Base-by-base conservation (phyloP, 140 eudicot genomes). In the Ambrosia hybrid region DNA sequence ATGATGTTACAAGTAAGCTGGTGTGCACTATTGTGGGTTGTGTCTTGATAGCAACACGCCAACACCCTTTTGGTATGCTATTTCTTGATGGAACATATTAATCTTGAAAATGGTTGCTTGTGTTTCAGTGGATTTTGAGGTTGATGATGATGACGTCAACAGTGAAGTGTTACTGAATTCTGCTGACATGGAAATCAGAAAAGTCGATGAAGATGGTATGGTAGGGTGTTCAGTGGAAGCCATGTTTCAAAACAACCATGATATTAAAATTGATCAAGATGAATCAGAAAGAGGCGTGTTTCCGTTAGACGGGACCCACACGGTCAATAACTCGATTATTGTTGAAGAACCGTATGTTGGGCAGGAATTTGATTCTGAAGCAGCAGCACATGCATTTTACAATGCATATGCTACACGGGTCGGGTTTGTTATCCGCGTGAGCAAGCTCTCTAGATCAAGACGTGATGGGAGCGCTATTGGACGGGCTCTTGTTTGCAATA, bases 381-480 rank as follows among this genome's bases (percentile, higher is more conserved):
- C 88, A 17, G 91, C 91, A 57, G 95, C 95, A 51, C 97, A 90
- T 71, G 92, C 97, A 1, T 90, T 90, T 72, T 90, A 90, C 70
- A 90, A 90, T 10, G 56, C 92, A 11, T 90, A 90, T 76, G 97
- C 97, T 21, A 87, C 95, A 11, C 80, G 84, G 51, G 82, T 90
- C 45, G 97, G 97, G 48, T 90, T 90, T 60, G 82, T 90, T 48
- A 85, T 90, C 12, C 92, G 97, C 37, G 97, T 90, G 53, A 90
- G 97, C 80, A 90, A 90, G 77, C 83, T 90, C 17, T 90, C 97
- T 57, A 85, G 97, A 79, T 90, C 97, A 52, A 88, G 95, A 76
- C 95, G 97, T 48, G 97, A 90, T 80, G 95, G 97, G 34, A 72
- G 92, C 0, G 92, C 95, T 10, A 90, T 90, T 41, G 97, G 97